Percentiles rank a stretch among this genome's conserved stretches.
These are phyloP conservation scores for Paspalum notatum DNA, from an alignment of 176 grass and related monocot genomes.

Conservation along the genomic window DNA sequence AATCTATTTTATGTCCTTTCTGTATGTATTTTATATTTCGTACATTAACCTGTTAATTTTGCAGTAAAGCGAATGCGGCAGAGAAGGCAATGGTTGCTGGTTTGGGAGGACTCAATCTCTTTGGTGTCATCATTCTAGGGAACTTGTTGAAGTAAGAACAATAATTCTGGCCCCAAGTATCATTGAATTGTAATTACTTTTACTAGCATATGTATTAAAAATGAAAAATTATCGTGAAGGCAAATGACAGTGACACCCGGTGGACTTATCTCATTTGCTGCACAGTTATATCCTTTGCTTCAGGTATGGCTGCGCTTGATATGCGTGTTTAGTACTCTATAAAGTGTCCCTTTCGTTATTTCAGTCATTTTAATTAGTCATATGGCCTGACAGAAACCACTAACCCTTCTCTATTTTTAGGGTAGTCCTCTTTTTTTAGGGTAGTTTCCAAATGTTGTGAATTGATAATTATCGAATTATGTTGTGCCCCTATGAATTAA, in stretches of 20 bases:
- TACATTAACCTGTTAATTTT: conserved; percentile 41
- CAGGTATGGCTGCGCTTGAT: conserved; percentile 57
- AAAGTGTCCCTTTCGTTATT: neutral
- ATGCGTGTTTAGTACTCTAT: conserved; percentile 33
- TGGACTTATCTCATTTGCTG: conserved; percentile 79
- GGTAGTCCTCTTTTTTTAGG: conserved; percentile 4
- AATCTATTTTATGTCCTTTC: conserved; percentile 17
- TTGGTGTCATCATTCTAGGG: conserved; percentile 86
- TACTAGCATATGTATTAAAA: conserved; percentile 42
- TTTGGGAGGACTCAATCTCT: conserved; percentile 96
- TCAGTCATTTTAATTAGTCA: conserved; percentile 3
- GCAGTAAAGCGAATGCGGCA: conserved; percentile 78
- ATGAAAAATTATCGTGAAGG: conserved; percentile 58
- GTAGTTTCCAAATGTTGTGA: conserved; percentile 19
- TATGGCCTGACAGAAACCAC: conserved; percentile 34
- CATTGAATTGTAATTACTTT: conserved; percentile 19
- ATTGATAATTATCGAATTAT: conserved; percentile 3
- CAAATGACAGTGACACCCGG: conserved; percentile 74
- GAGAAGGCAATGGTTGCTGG: conserved; percentile 92
- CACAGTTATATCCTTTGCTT: conserved; percentile 83
- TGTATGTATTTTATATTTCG: neutral
- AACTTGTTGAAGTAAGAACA: conserved; percentile 83
- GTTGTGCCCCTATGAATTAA: conserved; percentile 8
- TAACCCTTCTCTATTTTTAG: conserved; percentile 8
- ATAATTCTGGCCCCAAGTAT: conserved; percentile 35